phyloP scores from a whole-genome alignment of 140 eudicot species.

The Stevia rebaudiana region DNA sequence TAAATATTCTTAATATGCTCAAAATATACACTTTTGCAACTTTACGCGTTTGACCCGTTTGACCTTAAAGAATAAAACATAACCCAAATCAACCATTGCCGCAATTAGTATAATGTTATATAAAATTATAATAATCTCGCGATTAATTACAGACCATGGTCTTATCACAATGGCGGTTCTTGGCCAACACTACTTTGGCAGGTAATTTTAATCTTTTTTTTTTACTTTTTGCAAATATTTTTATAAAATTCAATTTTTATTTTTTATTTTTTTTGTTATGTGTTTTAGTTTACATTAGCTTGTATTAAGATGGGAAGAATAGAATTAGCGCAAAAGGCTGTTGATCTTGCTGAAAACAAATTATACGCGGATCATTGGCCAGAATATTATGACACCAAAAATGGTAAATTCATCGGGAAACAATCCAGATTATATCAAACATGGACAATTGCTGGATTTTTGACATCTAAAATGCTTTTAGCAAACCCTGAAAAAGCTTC shows the following conservation, averaged over 20 bases:
- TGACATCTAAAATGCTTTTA: conserved; percentile 65
- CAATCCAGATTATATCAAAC: conserved; percentile 79
- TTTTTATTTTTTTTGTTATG: background rate
- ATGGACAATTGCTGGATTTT: conserved; percentile 77
- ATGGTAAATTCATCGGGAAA: conserved; percentile 72
- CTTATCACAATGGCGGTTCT: conserved; percentile 97
- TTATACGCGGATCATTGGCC: conserved; percentile 69
- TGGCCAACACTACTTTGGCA: conserved; percentile 99
- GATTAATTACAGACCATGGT: conserved; percentile 74
- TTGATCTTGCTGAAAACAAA: conserved; percentile 54
- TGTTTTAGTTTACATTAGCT: conserved; percentile 65
- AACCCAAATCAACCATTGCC: background rate
- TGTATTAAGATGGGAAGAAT: conserved; percentile 79
- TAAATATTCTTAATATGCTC: background rate
- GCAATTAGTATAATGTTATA: background rate
- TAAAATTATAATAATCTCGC: background rate
- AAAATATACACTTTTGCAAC: background rate
- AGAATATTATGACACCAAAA: conserved; percentile 71
- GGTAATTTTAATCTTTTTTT: conserved; percentile 34
- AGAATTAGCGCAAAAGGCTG: conserved; percentile 68
- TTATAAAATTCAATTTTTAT: background rate
- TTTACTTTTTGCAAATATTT: background rate
- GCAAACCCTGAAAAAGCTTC: conserved; percentile 65
- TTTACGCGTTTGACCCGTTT: background rate
- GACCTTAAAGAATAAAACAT: background rate